These are phyloP conservation scores for Cytidiella melzeri DNA, from an alignment of 768 basidiomycete genomes.

Conservation along the genomic window DNA sequence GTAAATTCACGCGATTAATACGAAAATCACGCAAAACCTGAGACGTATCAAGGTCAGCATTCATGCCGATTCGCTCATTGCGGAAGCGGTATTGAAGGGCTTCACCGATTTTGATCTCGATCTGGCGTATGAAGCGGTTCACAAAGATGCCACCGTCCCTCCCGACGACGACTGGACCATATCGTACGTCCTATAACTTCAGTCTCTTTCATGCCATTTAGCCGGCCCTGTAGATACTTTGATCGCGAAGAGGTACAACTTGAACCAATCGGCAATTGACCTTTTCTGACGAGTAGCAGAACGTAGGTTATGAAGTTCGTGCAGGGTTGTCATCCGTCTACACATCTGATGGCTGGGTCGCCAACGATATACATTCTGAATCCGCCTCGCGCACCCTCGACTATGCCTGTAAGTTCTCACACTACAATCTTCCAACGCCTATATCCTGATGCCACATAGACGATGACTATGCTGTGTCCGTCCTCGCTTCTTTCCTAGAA, in stretches of 20 bases:
- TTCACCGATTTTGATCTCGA: constrained; percentile 54
- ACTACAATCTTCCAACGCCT: not conserved
- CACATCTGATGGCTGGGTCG: constrained; percentile 65
- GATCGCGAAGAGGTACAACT: constrained; percentile 62
- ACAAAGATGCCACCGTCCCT: constrained; percentile 62
- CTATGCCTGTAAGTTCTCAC: constrained; percentile 57
- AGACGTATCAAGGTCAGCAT: constrained; percentile 50
- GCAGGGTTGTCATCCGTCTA: constrained; percentile 74
- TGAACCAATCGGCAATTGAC: not conserved
- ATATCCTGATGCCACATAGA: no score
- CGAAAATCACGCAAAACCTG: not conserved
- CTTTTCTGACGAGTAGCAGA: constrained; percentile 27
- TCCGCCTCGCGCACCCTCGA: constrained; percentile 73
- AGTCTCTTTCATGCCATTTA: constrained; percentile 5
- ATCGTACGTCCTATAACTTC: constrained; percentile 31
- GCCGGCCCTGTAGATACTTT: constrained; percentile 40
- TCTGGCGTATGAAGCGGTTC: constrained; percentile 65
- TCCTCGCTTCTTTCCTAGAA: constrained; percentile 49
- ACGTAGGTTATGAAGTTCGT: constrained; percentile 75
- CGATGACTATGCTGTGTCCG: constrained; percentile 69
- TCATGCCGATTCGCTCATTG: constrained; percentile 72
- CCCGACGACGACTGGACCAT: constrained; percentile 49
- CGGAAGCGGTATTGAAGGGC: constrained; percentile 65
- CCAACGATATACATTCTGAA: constrained; percentile 73
- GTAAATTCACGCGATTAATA: constrained; percentile 24